Conservation (phyloP, 495 filamentous ascomycete genomes). For the Thozetella sp. region DNA sequence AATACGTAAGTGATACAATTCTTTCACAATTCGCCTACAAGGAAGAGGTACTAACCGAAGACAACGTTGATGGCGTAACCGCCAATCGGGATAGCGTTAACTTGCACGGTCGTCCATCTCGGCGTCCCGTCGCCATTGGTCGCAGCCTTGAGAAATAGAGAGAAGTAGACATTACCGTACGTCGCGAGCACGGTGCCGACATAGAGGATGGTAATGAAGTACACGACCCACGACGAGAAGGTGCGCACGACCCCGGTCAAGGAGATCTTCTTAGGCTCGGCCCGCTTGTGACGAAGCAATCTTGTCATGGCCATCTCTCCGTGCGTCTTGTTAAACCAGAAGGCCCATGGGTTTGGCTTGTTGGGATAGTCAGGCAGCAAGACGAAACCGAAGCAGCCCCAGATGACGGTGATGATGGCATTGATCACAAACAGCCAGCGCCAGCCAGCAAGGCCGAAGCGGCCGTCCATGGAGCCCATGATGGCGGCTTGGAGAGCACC, state of each 20-base stretch:
- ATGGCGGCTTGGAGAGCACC: slow-evolving; percentile 56
- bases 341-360: slow-evolving; percentile 32
- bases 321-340: slow-evolving; percentile 33
- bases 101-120: slow-evolving; percentile 30
- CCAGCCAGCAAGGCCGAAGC: slow-evolving; percentile 53
- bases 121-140: slow-evolving; percentile 31
- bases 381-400: slow-evolving; percentile 48
- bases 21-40: slow-evolving; percentile 2
- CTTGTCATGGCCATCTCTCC: slow-evolving; percentile 24
- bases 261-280: slow-evolving; percentile 34
- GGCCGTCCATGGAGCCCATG: slow-evolving; percentile 48
- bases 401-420: slow-evolving; percentile 46
- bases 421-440: slow-evolving; percentile 58
- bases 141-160: slow-evolving; percentile 34
- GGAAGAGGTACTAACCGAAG: slow-evolving; percentile 19
- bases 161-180: slow-evolving; percentile 42
- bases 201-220: slow-evolving; percentile 34
- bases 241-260: slow-evolving; percentile 32
- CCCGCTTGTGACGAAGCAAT: slow-evolving; percentile 29
- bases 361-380: slow-evolving; percentile 52
- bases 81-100: slow-evolving; percentile 37
- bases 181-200: slow-evolving; percentile 34
- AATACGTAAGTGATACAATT: neutral
- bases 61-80: slow-evolving; percentile 36
- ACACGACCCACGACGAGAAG: slow-evolving; percentile 30